These are phyloP conservation scores for Fennellomyces sp. DNA, from an alignment of 371 early-diverging fungal species.

Conservation along the genomic window DNA sequence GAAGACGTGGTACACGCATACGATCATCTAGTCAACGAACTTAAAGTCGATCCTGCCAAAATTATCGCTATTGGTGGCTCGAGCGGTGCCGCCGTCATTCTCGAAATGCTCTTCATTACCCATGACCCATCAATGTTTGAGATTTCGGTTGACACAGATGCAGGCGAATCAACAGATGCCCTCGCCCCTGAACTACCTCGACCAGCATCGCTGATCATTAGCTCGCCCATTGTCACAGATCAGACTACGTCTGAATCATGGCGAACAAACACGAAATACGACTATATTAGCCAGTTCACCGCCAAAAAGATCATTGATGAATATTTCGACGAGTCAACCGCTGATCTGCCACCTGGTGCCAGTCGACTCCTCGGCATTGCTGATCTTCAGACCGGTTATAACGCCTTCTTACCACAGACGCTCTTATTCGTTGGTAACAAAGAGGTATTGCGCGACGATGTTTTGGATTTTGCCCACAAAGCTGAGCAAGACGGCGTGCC, in stretches of 20 bases:
- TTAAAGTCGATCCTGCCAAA: constrained; percentile 32
- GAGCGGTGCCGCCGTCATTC: constrained; percentile 42
- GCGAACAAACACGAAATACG: constrained; percentile 43
- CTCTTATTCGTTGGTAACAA: constrained; percentile 47
- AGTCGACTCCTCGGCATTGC: constrained; percentile 40
- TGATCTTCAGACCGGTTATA: constrained; percentile 43
- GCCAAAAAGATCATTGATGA: constrained; percentile 52
- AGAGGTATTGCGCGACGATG: constrained; percentile 52
- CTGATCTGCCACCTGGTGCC: constrained; percentile 17
- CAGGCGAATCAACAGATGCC: constrained; percentile 4
- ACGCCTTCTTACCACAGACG: constrained; percentile 34
- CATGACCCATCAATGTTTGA: constrained; percentile 54
- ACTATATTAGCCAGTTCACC: constrained; percentile 50
- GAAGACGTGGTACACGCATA: constrained; percentile 52
- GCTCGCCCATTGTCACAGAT: constrained; percentile 52
- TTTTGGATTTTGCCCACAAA: constrained; percentile 37
- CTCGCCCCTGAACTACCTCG: constrained; percentile 37
- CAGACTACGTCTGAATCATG: constrained; percentile 45
- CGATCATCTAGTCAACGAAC: constrained; percentile 30
- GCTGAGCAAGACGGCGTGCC: constrained; percentile 45
- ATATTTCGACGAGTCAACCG: constrained; percentile 30
- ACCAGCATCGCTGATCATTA: constrained; percentile 42
- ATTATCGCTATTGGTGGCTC: constrained; percentile 43
- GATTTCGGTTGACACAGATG: constrained; percentile 35
- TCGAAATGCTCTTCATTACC: constrained; percentile 52